These are phyloP conservation scores for Gnomoniopsis sp. DNA, from an alignment of 2,329 filamentous ascomycete genomes.

Conservation along the genomic window DNA sequence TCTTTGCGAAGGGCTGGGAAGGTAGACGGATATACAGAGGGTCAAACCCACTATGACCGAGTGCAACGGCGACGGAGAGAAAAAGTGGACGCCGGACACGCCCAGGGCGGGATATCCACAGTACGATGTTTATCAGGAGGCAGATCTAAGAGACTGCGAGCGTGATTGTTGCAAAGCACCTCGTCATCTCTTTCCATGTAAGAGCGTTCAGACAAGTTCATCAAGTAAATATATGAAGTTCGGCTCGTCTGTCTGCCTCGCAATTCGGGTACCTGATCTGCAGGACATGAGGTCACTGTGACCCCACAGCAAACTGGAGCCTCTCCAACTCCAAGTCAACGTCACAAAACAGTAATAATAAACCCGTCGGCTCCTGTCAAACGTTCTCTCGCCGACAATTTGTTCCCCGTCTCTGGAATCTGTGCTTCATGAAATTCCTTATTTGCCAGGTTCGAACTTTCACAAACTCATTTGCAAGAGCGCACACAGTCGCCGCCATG, in stretches of 20 bases:
- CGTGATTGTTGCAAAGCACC: background rate
- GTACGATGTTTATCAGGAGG: background rate
- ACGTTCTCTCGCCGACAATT: no score
- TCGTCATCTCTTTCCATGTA: no score
- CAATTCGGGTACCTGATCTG: no score
- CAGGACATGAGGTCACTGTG: slow-evolving; percentile 1
- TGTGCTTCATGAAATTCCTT: background rate
- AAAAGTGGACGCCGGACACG: background rate
- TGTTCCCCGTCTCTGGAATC: background rate
- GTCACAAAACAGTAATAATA: background rate
- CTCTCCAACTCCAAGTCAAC: background rate
- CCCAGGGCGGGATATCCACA: background rate
- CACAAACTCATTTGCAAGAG: background rate
- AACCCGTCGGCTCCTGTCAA: no score
- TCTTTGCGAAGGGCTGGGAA: slow-evolving; percentile 6
- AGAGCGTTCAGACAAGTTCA: no score
- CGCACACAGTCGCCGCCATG: background rate
- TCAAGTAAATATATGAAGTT: no score
- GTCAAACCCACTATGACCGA: background rate
- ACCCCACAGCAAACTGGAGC: background rate
- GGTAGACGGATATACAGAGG: slow-evolving; percentile 9
- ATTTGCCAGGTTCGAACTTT: background rate
- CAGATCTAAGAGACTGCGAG: background rate
- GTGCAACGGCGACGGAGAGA: background rate
- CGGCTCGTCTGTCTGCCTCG: no score